Evolutionary conservation across 2,329 filamentous ascomycete genomes (phyloP).

Genomic region (Colletotrichum gigasporum): DNA sequence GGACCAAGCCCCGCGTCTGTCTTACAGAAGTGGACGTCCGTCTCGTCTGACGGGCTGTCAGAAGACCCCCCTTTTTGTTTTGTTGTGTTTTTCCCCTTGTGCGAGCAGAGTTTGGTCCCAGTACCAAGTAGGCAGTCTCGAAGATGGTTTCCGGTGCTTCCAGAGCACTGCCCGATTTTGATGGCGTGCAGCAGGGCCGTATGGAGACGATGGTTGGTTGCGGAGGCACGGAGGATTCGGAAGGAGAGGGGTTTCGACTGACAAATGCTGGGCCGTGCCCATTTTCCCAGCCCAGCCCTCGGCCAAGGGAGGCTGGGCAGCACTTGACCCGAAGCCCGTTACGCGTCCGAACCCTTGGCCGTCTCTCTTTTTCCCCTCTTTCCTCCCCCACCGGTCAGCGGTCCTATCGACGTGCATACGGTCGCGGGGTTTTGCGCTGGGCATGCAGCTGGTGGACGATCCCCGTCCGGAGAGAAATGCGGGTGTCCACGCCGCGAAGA

Average conservation of each 20-base stretch:
- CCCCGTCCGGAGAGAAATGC: neutral
- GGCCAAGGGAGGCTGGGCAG: neutral
- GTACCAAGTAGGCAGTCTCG: no score
- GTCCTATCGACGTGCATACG: no score
- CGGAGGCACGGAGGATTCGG: no score
- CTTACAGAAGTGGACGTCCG: neutral
- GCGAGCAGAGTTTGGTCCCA: no score
- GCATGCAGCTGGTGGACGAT: neutral
- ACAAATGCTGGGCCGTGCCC: neutral
- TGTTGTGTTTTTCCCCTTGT: no score
- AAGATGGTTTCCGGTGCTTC: neutral
- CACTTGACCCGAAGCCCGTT: neutral
- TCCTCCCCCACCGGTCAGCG: no score
- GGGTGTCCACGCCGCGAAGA: neutral
- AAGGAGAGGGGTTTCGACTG: neutral
- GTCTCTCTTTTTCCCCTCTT: neutral
- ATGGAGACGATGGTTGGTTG: neutral
- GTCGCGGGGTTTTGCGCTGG: neutral
- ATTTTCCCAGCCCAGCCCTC: neutral
- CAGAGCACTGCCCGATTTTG: neutral
- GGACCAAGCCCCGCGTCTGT: neutral
- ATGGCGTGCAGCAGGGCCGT: neutral
- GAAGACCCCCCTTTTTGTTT: neutral
- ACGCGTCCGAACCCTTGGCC: neutral
- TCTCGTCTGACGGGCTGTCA: neutral